Percentiles rank a stretch among this genome's conserved stretches.
phyloP scores from a whole-genome alignment of 2,329 filamentous ascomycete genomes.

The Dothidotthia symphoricarpi region DNA sequence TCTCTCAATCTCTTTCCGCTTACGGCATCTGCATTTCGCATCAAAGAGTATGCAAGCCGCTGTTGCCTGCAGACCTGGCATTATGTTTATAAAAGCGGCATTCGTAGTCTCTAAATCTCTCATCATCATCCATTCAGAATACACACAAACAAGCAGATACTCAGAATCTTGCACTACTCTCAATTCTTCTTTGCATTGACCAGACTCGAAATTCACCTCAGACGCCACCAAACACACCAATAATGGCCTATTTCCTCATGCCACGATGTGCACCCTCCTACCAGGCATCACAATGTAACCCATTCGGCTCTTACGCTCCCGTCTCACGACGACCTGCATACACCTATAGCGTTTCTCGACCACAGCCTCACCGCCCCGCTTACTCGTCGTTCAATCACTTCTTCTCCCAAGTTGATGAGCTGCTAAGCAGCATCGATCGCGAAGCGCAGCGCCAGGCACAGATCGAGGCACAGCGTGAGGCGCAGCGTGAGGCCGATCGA shows the following conservation, averaged over 20 bases:
- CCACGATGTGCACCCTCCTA: slow-evolving; percentile 35
- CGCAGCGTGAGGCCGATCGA: slow-evolving; percentile 29
- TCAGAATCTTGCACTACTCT: slow-evolving; percentile 18
- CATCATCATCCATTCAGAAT: slow-evolving; percentile 30
- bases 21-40: slow-evolving; percentile 32
- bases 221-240: slow-evolving; percentile 5
- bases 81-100: slow-evolving; percentile 36
- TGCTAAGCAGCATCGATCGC: slow-evolving; percentile 34
- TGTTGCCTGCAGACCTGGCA: slow-evolving; percentile 26
- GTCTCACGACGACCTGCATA: slow-evolving; percentile 20
- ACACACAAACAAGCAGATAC: slow-evolving; percentile 19
- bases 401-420: slow-evolving; percentile 34
- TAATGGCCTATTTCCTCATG: slow-evolving; percentile 39
- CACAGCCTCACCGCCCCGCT: slow-evolving; percentile 19
- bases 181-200: slow-evolving; percentile 14
- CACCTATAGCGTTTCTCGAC: slow-evolving; percentile 15
- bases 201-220: slow-evolving; percentile 4
- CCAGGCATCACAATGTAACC: slow-evolving; percentile 28
- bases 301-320: slow-evolving; percentile 28
- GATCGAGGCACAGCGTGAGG: slow-evolving; percentile 19
- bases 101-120: slow-evolving; percentile 8
- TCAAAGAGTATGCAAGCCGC: slow-evolving; percentile 20
- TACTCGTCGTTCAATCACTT: slow-evolving; percentile 34
- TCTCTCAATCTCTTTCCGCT: slow-evolving; percentile 28
- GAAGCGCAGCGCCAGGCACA: slow-evolving; percentile 27